Percentiles rank a stretch among this genome's conserved stretches.
These are phyloP conservation scores for Boletus albobrunnescens DNA, from an alignment of 1,284 basidiomycete species.

Conservation along the genomic window DNA sequence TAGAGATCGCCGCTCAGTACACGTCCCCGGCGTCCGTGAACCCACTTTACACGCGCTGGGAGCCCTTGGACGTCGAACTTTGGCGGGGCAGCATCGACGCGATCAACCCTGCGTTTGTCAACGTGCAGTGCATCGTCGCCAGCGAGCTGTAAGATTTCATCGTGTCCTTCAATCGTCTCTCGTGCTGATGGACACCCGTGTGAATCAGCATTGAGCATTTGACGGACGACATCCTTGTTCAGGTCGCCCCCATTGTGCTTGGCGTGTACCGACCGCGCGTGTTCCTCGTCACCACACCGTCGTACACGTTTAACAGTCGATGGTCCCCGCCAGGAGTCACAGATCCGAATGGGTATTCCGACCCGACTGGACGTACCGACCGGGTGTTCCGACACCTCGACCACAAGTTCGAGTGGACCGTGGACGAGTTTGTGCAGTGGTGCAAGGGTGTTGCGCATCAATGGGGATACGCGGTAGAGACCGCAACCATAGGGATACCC, in stretches of 20 bases:
- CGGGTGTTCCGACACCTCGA: constrained; percentile 77
- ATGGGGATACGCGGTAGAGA: constrained; percentile 72
- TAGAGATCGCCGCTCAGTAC: constrained; percentile 48
- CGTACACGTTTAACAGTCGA: constrained; percentile 84
- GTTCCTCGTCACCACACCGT: constrained; percentile 86
- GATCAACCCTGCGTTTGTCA: constrained; percentile 71
- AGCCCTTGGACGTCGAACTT: constrained; percentile 65
- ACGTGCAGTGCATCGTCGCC: constrained; percentile 79
- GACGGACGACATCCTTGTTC: constrained; percentile 59
- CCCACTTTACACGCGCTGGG: constrained; percentile 57
- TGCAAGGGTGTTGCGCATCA: constrained; percentile 56
- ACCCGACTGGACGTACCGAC: constrained; percentile 72
- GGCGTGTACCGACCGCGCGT: constrained; percentile 80
- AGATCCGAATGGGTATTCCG: constrained; percentile 57
- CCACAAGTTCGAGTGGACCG: constrained; percentile 93
- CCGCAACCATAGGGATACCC: constrained; percentile 54
- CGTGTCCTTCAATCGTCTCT: constrained; percentile 1
- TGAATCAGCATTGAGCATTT: constrained; percentile 83
- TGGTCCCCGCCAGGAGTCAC: constrained; percentile 62
- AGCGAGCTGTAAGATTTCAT: constrained; percentile 72
- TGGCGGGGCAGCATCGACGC: constrained; percentile 82
- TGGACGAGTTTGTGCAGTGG: constrained; percentile 75
- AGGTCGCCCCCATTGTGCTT: constrained; percentile 79
- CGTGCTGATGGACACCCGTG: constrained; percentile 5
- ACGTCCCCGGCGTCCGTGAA: constrained; percentile 39